A percentile compares a stretch with the other conserved stretches of the same genome.
These are phyloP conservation scores for Rhodamnia rubescens DNA, from an alignment of 345 rosid genomes.

Conservation along the genomic window DNA sequence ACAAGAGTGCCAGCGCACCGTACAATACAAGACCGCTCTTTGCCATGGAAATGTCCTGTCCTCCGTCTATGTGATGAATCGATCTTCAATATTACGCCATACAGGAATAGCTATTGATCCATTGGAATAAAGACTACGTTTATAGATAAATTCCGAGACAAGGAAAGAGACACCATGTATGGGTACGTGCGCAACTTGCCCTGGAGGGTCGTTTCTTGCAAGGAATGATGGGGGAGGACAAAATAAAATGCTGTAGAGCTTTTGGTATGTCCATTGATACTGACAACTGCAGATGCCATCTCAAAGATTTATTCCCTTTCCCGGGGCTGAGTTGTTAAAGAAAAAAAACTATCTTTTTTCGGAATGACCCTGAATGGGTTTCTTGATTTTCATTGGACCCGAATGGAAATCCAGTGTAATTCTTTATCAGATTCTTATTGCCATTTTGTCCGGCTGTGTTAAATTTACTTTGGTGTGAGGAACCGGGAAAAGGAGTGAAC, in stretches of 20 bases:
- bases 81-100: not conserved
- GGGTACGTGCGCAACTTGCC: not conserved
- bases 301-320: not conserved
- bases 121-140: not conserved
- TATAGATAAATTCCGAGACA: not conserved
- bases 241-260: not conserved
- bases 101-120: not conserved
- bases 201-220: not conserved
- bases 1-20: not conserved
- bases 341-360: too few species aligned
- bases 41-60: not conserved
- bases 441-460: too few species aligned
- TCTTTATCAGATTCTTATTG: too few species aligned
- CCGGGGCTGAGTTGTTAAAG: not conserved
- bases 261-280: not conserved
- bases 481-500: too few species aligned
- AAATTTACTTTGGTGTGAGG: too few species aligned
- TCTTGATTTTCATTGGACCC: not conserved
- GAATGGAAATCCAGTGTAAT: not conserved
- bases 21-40: not conserved
- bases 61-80: not conserved
- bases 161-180: not conserved
- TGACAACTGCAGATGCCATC: not conserved
- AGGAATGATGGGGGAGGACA: not conserved
- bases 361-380: not conserved